Base-by-base conservation (phyloP, 176 grass and related monocot species). In the Chrysopogon serrulatus region DNA sequence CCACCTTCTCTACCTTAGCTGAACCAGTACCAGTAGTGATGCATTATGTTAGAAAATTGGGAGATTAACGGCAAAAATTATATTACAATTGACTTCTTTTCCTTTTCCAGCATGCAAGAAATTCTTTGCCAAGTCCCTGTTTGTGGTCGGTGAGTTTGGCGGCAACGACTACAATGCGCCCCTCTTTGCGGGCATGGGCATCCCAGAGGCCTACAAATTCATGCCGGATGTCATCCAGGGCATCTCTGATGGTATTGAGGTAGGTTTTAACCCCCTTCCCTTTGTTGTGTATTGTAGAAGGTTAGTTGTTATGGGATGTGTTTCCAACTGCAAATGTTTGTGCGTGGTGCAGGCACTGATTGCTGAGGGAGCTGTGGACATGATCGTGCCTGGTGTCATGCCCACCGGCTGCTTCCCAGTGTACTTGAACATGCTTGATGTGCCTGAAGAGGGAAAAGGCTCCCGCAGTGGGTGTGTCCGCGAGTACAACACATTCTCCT, bases 361-460 rank as follows among this genome's bases (percentile, higher is more conserved):
- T 63, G 79, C 82, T 33, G 88, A 92, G 69, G 97, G 97, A 11
- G 97, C 97, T 26, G 79, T 71, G 83, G 90, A 99, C n/a, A 45
- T 99, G 82, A 88, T 99, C 68, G 93, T 99, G 24, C 97, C 97
- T 18, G 97, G 97, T 36, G 90, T 94, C 69, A 90, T 94, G 63
- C 97, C 97, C 31, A 87, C 87, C 0, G 97, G 97, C 16, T 99
- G 97, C 87, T 96, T 99, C 56, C 89, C 97, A 0, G 79, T 92
- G 43, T 90, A 94, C 60, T 79, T 99, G 71, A 78, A 87, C 44
- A 86, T 96, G 88, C 83, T 89, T 7, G 71, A 87, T 14, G 81
- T 79, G 45, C 77, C 82, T 2, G 73, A 82, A 2, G 80, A 71
- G 73, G 85, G 84, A 45, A 88, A 96, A 24, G 87, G 89, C 41